Conservation (phyloP, 1,139 yeast species). For the Yamadazyma triangularis region DNA sequence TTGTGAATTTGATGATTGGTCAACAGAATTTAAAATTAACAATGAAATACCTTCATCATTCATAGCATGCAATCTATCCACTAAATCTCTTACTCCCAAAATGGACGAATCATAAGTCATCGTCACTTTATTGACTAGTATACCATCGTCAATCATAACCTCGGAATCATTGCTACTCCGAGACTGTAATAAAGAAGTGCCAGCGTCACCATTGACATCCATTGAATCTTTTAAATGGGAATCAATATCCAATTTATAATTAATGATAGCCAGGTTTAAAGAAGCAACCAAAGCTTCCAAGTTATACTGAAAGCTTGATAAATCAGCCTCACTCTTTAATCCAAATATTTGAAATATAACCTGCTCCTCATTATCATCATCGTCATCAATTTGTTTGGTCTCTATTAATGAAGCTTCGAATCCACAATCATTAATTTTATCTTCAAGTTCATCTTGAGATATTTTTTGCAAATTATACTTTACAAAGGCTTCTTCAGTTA, state of each 20-base stretch:
- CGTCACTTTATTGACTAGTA: constrained; percentile 29
- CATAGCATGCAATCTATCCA: constrained; percentile 35
- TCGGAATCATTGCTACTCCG: constrained; percentile 7
- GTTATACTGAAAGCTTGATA: constrained; percentile 30
- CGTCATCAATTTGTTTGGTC: constrained; percentile 6
- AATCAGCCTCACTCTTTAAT: constrained; percentile 21
- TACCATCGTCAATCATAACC: constrained; percentile 6
- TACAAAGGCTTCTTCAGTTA: constrained; percentile 70
- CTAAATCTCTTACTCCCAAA: constrained; percentile 56
- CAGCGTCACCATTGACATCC: constrained; percentile 3
- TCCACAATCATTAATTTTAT: constrained; percentile 68
- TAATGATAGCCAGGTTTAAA: constrained; percentile 22
- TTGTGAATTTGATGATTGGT: constrained; percentile 55
- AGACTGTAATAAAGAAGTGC: constrained; percentile 3
- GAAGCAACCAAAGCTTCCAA: constrained; percentile 36
- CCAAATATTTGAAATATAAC: constrained; percentile 32
- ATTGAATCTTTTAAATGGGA: constrained; percentile 4
- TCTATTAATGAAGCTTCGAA: constrained; percentile 49
- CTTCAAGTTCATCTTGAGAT: constrained; percentile 32
- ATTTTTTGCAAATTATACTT: constrained; percentile 31
- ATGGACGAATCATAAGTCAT: constrained; percentile 39
- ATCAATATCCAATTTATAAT: constrained; percentile 19
- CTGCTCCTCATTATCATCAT: constrained; percentile 18
- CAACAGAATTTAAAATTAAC: constrained; percentile 40
- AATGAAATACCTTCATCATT: constrained; percentile 26